Conservation (phyloP, 345 rosid genomes). For the Eucalyptus grandis region DNA sequence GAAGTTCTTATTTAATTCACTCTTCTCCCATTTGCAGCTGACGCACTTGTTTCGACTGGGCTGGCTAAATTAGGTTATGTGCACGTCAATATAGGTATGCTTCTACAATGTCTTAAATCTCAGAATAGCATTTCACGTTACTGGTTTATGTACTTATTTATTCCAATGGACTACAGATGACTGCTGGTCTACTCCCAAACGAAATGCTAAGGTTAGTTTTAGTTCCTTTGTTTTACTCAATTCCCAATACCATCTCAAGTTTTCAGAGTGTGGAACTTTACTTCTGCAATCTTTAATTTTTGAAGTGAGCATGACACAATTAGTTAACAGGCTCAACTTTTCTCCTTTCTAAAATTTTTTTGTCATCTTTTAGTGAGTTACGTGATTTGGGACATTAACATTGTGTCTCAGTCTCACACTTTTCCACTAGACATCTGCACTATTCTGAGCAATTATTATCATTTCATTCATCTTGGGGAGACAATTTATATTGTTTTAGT, state of each 20-base stretch:
- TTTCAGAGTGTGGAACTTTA: neutral
- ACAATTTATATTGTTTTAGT: neutral
- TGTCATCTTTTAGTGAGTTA: neutral
- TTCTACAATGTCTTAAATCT: neutral
- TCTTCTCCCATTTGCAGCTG: constrained; percentile 34
- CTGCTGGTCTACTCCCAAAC: constrained; percentile 65
- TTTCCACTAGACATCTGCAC: neutral
- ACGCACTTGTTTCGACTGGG: constrained; percentile 85
- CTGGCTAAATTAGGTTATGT: constrained; percentile 84
- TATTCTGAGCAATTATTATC: neutral
- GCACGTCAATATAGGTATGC: constrained; percentile 75
- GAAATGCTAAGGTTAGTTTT: constrained; percentile 49
- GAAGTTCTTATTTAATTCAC: neutral
- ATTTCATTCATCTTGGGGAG: neutral
- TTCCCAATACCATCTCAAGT: neutral
- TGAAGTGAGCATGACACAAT: neutral
- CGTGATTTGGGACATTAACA: neutral
- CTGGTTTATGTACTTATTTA: constrained; percentile 1
- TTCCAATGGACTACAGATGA: constrained; percentile 55
- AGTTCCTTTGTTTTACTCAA: neutral
- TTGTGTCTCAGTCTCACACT: neutral
- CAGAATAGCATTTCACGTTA: neutral
- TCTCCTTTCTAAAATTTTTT: neutral
- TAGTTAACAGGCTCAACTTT: neutral
- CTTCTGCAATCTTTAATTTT: neutral